Conservation (phyloP, 495 filamentous ascomycete genomes). For the Penicillium diatomitis region DNA sequence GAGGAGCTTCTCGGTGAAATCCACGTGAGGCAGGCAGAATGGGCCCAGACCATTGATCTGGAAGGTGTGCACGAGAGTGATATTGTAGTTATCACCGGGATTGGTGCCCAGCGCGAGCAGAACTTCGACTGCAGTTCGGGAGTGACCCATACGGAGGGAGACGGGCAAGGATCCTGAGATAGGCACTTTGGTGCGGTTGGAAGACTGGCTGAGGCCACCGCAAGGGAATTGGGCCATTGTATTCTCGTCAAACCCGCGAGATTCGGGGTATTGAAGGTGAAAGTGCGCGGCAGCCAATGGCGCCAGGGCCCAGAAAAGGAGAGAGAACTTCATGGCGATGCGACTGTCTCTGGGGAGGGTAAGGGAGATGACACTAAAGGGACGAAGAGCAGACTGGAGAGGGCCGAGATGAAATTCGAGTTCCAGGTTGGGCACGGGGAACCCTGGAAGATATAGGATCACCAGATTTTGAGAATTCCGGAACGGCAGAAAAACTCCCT, state of each 20-base stretch:
- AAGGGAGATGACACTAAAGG: not conserved
- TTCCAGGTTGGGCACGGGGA: no score
- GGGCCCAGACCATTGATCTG: slow-evolving; percentile 40
- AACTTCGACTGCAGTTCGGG: slow-evolving; percentile 45
- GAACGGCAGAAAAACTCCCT: no score
- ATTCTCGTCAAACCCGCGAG: slow-evolving; percentile 46
- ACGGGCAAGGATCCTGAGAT: slow-evolving; percentile 40
- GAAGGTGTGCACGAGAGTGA: slow-evolving; percentile 41
- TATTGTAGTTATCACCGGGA: slow-evolving; percentile 44
- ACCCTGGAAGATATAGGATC: no score
- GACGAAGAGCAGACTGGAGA: no score
- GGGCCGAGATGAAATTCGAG: no score
- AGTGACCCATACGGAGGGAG: slow-evolving; percentile 47
- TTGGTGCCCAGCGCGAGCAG: slow-evolving; percentile 47
- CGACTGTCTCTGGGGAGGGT: not conserved
- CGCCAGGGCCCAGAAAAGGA: slow-evolving; percentile 22
- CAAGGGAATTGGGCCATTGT: slow-evolving; percentile 46
- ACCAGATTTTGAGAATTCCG: no score
- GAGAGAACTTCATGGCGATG: slow-evolving; percentile 16
- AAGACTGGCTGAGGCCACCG: slow-evolving; percentile 41
- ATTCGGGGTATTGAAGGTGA: slow-evolving; percentile 45
- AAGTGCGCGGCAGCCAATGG: slow-evolving; percentile 50
- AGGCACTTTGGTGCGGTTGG: slow-evolving; percentile 43
- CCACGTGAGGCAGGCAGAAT: slow-evolving; percentile 47
- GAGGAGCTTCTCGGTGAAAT: slow-evolving; percentile 26